These are phyloP conservation scores for Huntiella savannae DNA, from an alignment of 2,329 filamentous ascomycete species.

Conservation along the genomic window DNA sequence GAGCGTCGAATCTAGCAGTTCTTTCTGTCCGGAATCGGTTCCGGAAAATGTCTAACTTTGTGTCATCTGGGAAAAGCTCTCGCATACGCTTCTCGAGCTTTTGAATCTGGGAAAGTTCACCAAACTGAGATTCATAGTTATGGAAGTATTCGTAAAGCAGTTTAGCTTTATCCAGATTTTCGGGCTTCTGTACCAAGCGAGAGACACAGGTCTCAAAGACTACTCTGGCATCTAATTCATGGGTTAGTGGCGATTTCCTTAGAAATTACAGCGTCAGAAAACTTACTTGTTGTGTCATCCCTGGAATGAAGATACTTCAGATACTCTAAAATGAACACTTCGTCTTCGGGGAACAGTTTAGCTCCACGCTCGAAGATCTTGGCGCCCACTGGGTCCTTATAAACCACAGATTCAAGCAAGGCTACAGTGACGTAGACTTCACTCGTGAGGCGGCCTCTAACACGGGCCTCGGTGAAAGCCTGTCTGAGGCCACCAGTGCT, in stretches of 20 bases:
- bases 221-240: constrained; percentile 59
- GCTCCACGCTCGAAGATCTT: constrained; percentile 94
- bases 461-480: constrained; percentile 75
- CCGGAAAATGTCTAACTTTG: constrained; percentile 54
- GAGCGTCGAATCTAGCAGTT: constrained; percentile 53
- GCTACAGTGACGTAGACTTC: constrained; percentile 92
- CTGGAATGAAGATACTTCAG: constrained; percentile 83
- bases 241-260: constrained; percentile 12
- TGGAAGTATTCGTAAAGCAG: constrained; percentile 83
- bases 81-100: constrained; percentile 86
- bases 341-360: constrained; percentile 84
- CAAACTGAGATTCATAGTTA: constrained; percentile 84
- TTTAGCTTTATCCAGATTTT: constrained; percentile 56
- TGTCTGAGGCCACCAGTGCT: constrained; percentile 62
- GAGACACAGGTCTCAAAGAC: constrained; percentile 91
- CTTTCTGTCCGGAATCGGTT: constrained; percentile 49
- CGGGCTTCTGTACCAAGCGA: constrained; percentile 58
- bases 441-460: constrained; percentile 71
- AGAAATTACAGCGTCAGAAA: constrained; percentile 13
- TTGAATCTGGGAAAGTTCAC: constrained; percentile 75
- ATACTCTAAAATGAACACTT: constrained; percentile 85
- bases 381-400: constrained; percentile 77
- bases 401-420: constrained; percentile 84
- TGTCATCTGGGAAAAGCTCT: constrained; percentile 81
- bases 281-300: constrained; percentile 80